Base-by-base conservation (phyloP, 2,329 filamentous ascomycete genomes). In the Fusarium tupiense region DNA sequence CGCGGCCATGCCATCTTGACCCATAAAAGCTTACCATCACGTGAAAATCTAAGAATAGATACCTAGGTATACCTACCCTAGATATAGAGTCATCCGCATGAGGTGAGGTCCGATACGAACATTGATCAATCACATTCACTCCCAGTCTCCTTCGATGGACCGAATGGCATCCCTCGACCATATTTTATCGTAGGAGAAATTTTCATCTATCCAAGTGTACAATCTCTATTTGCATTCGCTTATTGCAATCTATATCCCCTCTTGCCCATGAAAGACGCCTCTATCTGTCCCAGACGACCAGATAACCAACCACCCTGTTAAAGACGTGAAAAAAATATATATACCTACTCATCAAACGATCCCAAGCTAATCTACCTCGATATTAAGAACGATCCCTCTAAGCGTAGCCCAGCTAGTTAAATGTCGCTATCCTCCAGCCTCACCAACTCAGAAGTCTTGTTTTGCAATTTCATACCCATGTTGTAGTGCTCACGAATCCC, bases 21-120 rank as follows among this genome's bases (percentile, higher is more conserved):
- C 33, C 17, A 16, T 35, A 9, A 35, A 29, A 54, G n/a, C 26
- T 60, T 22, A 20, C 12, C 38, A 67, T 64, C 67, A 68, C 71
- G 67, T 74, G 62, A 33, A 46, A 56, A 33, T 56, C 43, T 72
- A 72, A 72, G 68, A 41, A 69, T 72, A 72, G 69, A 38, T 19
- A n/a, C n/a, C n/a, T n/a, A 44, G 33, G 33, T 16, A 35, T 19
- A 37, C 35, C 35, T n/a, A 46, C 31, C 31, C 33, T 35, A 35
- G 33, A 35, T 16, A 35, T 17, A 35, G 14, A 35, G 33, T 35
- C 14, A 35, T 35, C 33, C 17, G 20, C 20, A 44, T 13, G 29
- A 40, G 26, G 29, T 43, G 19, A 41, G 50, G 31, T 37, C 29
- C 24, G 17, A 71, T 53, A 71, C 41, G 62, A 62, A 67, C 46